phyloP scores from a whole-genome alignment of 1,284 basidiomycete genomes.

The Dichomitus squalens region DNA sequence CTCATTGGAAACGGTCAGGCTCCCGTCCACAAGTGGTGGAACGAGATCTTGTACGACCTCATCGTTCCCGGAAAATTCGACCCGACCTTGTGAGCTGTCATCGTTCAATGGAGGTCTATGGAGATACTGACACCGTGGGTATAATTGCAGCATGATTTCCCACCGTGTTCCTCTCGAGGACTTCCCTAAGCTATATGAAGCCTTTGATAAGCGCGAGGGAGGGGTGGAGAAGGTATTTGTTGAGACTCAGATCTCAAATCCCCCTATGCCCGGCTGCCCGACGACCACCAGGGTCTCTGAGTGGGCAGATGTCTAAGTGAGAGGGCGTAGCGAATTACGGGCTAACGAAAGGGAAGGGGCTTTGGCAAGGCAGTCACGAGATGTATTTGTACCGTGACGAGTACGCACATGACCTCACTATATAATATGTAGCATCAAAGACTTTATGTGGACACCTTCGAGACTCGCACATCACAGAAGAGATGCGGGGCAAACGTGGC shows the following conservation, averaged over 20 bases:
- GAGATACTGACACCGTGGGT: slow-evolving; percentile 6
- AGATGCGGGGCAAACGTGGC: no score
- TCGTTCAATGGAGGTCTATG: slow-evolving; percentile 1
- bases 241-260: slow-evolving; percentile 52
- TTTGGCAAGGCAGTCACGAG: no score
- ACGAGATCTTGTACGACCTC: slow-evolving; percentile 66
- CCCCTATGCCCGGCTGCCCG: slow-evolving; percentile 52
- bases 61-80: slow-evolving; percentile 73
- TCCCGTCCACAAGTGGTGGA: slow-evolving; percentile 76
- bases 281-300: slow-evolving; percentile 52
- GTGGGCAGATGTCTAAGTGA: slow-evolving; percentile 37
- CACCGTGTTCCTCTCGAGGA: slow-evolving; percentile 70
- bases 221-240: slow-evolving; percentile 73
- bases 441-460: no score
- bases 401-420: no score
- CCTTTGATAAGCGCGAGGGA: slow-evolving; percentile 60
- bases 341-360: no score
- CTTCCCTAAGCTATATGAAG: slow-evolving; percentile 55
- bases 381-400: no score
- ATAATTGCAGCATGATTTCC: slow-evolving; percentile 50
- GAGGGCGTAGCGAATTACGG: no score
- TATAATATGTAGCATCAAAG: no score
- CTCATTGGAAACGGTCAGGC: slow-evolving; percentile 76
- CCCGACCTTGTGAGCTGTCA: slow-evolving; percentile 55
- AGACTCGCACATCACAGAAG: no score